Conservation (phyloP, 768 basidiomycete genomes). For the Suillus bovinus region DNA sequence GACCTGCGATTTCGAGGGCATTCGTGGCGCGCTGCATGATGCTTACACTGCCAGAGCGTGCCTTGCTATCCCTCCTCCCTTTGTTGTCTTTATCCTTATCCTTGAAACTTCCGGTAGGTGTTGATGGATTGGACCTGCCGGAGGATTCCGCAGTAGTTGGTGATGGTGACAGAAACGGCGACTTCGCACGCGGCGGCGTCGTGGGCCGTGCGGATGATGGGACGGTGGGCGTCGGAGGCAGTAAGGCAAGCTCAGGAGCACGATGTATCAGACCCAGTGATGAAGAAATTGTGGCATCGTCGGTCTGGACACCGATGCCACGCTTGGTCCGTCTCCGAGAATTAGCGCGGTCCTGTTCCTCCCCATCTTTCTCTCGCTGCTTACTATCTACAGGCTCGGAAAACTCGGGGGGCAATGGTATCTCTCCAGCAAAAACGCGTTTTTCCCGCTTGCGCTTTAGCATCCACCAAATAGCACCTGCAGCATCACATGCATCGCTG, state of each 20-base stretch:
- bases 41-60: constrained; percentile 85
- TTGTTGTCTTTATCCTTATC: constrained; percentile 56
- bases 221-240: constrained; percentile 76
- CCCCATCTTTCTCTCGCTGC: constrained; percentile 33
- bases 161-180: constrained; percentile 60
- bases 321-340: constrained; percentile 28
- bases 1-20: constrained; percentile 80
- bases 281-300: constrained; percentile 31
- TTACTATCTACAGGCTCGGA: constrained; percentile 9
- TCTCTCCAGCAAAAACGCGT: constrained; percentile 43
- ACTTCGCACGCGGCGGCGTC: constrained; percentile 52
- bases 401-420: neutral
- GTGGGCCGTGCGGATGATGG: constrained; percentile 37
- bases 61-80: constrained; percentile 56
- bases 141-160: constrained; percentile 51
- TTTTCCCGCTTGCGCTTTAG: constrained; percentile 79
- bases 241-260: constrained; percentile 66
- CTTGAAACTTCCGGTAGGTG: constrained; percentile 62
- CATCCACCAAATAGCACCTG: constrained; percentile 97
- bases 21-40: constrained; percentile 97
- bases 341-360: constrained; percentile 21
- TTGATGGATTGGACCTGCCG: constrained; percentile 63
- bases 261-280: constrained; percentile 36
- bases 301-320: constrained; percentile 46
- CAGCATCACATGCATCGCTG: constrained; percentile 88